Percentiles rank a stretch among this genome's conserved stretches.
phyloP scores from a whole-genome alignment of 139 green algal species.

The Haematococcus lacustris region DNA sequence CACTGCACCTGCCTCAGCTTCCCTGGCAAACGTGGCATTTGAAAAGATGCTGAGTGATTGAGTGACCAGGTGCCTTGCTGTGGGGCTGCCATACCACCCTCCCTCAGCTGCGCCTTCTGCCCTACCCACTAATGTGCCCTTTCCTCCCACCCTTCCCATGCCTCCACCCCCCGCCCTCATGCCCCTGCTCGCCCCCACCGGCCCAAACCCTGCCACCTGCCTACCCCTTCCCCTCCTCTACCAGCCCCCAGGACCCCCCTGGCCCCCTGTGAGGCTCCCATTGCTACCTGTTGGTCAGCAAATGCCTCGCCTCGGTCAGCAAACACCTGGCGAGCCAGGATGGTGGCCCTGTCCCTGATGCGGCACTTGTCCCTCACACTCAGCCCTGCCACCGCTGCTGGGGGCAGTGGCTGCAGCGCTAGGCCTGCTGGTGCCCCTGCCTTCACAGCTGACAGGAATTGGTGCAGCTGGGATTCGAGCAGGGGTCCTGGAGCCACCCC shows the following conservation, averaged over 20 bases:
- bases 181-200: neutral
- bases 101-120: neutral
- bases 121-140: neutral
- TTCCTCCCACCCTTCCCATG: neutral
- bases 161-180: neutral
- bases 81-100: neutral
- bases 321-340: constrained; percentile 78
- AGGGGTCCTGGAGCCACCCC: neutral
- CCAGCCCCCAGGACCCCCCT: neutral
- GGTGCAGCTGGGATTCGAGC: neutral
- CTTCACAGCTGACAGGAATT: neutral
- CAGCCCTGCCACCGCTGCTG: constrained; percentile 7
- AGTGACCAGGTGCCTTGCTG: too few relatives aligned
- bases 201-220: neutral
- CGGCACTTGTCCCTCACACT: constrained; percentile 35
- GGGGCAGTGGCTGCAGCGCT: too few relatives aligned
- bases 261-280: neutral
- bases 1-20: neutral
- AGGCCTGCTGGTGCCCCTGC: constrained; percentile 1
- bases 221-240: neutral
- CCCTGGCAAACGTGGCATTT: neutral
- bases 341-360: constrained; percentile 70
- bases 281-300: constrained; percentile 54
- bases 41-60: neutral
- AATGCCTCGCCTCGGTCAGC: constrained; percentile 49